Evolutionary conservation across 139 green algal genomes (phyloP).

Genomic region (Coccomyxa sp.): DNA sequence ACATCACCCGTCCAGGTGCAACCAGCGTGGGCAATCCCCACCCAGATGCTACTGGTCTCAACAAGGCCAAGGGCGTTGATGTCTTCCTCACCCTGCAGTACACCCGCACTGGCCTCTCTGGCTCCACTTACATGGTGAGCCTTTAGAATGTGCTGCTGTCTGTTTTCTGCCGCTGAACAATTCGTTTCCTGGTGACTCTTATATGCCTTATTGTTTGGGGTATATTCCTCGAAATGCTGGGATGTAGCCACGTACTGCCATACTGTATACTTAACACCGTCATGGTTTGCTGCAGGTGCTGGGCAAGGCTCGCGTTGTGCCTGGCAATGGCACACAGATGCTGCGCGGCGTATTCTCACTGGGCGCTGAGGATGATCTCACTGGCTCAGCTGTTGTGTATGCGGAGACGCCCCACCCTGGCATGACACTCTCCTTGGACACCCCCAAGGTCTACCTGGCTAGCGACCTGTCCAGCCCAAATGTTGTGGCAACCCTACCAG

Average conservation of each 20-base stretch:
- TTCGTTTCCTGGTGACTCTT: too few relatives aligned
- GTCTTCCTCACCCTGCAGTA: background rate
- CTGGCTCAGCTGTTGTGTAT: background rate
- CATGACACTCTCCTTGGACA: background rate
- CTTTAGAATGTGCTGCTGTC: background rate
- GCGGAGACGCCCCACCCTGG: background rate
- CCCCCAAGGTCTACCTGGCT: background rate
- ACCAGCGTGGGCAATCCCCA: background rate
- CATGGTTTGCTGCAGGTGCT: background rate
- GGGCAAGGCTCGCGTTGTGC: background rate
- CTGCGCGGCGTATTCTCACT: conserved; percentile 1
- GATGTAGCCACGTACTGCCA: too few relatives aligned
- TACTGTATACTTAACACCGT: too few relatives aligned
- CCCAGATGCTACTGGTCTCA: background rate
- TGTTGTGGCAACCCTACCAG: background rate
- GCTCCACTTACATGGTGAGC: background rate
- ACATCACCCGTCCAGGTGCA: background rate
- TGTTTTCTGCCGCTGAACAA: too few relatives aligned
- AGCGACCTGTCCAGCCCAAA: background rate
- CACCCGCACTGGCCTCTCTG: background rate
- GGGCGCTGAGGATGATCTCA: background rate
- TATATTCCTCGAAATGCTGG: too few relatives aligned
- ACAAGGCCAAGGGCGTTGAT: background rate
- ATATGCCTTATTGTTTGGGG: too few relatives aligned
- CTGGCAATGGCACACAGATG: background rate